phyloP scores from a whole-genome alignment of 257 asterid species.

The Nicotiana attenuata region DNA sequence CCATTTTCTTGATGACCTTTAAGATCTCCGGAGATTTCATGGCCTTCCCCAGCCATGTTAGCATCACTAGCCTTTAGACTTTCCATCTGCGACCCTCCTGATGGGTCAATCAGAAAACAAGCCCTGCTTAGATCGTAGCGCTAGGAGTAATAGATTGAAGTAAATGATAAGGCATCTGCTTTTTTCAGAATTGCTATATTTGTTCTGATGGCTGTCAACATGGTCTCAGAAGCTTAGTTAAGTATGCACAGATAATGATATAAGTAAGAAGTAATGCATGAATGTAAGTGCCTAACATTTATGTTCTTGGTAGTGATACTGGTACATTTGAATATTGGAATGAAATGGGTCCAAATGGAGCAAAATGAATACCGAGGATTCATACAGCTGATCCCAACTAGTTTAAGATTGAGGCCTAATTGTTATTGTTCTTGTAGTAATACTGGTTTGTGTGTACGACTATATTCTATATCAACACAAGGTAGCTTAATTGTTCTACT shows the following conservation, averaged over 20 bases:
- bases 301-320: no score
- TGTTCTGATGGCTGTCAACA: not conserved
- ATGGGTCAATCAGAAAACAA: not conserved
- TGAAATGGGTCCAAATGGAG: not conserved
- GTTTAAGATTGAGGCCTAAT: not conserved
- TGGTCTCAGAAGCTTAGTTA: not conserved
- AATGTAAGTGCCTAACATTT: not conserved
- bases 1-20: not conserved
- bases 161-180: not conserved
- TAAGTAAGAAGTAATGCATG: not conserved
- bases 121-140: not conserved
- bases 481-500: not conserved
- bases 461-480: not conserved
- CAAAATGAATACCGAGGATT: not conserved
- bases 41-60: not conserved
- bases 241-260: not conserved
- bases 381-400: not conserved
- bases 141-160: not conserved
- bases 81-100: not conserved
- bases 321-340: not conserved
- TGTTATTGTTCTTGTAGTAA: not conserved
- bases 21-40: not conserved
- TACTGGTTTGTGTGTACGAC: not conserved
- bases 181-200: not conserved
- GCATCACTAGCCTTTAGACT: not conserved